A percentile compares a stretch with the other conserved stretches of the same genome.
These are phyloP conservation scores for Rhodotorula taiwanensis DNA, from an alignment of 768 basidiomycete genomes.

Conservation along the genomic window DNA sequence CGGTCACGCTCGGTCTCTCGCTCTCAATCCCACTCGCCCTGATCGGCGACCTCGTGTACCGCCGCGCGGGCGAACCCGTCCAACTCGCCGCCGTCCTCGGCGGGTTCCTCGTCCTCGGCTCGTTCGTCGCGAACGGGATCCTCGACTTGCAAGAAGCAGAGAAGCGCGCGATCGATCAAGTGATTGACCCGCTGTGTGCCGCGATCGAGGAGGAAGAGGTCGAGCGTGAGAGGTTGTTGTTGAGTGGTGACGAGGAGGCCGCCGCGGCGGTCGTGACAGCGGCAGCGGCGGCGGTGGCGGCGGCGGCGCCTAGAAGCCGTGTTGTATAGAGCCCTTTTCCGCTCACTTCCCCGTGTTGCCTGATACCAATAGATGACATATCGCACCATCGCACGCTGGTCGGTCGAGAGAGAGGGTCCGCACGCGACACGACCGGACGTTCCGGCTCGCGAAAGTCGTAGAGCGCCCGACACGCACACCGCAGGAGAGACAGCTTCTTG, in stretches of 20 bases:
- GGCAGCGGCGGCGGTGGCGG: not conserved
- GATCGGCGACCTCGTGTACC: constrained; percentile 61
- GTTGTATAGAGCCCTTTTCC: no score
- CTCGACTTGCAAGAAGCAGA: constrained; percentile 43
- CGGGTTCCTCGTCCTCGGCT: constrained; percentile 65
- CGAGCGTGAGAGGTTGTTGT: constrained; percentile 41
- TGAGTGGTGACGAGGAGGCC: constrained; percentile 6
- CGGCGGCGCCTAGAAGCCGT: not conserved
- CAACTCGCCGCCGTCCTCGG: constrained; percentile 56
- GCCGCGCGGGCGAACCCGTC: constrained; percentile 41
- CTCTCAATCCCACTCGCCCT: constrained; percentile 91
- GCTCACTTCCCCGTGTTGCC: no score
- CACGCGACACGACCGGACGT: no score
- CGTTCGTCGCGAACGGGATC: constrained; percentile 66
- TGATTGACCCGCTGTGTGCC: not conserved
- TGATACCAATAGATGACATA: no score
- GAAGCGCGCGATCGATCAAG: not conserved
- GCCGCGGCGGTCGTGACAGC: not conserved
- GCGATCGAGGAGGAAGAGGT: constrained; percentile 51
- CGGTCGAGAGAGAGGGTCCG: no score
- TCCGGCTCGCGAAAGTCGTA: no score
- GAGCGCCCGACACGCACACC: no score
- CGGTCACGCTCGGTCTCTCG: constrained; percentile 85
- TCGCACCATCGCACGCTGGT: no score
- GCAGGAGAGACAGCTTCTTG: no score